Conservation (phyloP, 2,329 filamentous ascomycete genomes). For the Epichloe baconii region DNA sequence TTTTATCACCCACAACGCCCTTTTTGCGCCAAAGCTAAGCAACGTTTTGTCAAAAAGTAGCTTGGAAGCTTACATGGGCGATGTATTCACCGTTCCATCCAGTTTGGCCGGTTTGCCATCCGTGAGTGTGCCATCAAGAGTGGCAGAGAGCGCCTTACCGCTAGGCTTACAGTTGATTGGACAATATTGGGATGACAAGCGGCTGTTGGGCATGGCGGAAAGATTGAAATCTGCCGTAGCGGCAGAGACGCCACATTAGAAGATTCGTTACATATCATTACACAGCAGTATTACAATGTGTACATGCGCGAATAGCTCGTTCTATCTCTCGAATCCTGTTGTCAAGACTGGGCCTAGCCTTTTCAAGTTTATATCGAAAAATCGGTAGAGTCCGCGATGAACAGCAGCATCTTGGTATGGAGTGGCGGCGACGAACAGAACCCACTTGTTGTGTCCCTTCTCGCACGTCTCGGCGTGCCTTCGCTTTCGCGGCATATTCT, state of each 20-base stretch:
- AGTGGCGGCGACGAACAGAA: not conserved
- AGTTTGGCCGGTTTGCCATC: slow-evolving; percentile 85
- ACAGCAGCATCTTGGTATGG: too few species aligned
- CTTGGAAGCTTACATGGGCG: slow-evolving; percentile 78
- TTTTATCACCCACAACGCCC: slow-evolving; percentile 79
- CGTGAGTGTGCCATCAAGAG: slow-evolving; percentile 56
- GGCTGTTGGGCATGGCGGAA: slow-evolving; percentile 46
- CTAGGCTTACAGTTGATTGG: slow-evolving; percentile 62
- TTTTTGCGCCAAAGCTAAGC: slow-evolving; percentile 55
- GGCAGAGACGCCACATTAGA: slow-evolving; percentile 11
- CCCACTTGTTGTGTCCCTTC: not conserved
- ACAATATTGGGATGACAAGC: slow-evolving; percentile 66
- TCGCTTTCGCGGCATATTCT: not conserved
- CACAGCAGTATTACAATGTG: not conserved
- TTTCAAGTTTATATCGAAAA: too few species aligned
- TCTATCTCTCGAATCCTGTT: too few species aligned
- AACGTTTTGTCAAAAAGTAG: slow-evolving; percentile 41
- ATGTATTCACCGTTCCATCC: slow-evolving; percentile 90
- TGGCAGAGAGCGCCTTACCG: slow-evolving; percentile 20
- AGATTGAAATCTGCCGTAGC: slow-evolving; percentile 19
- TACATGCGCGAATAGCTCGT: too few species aligned
- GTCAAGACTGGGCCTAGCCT: too few species aligned
- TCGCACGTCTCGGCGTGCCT: not conserved
- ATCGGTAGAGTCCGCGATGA: too few species aligned
- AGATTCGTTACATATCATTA: not conserved